These are phyloP conservation scores for Aegilops tauschii DNA, from an alignment of 176 grass and related monocot species.

Conservation along the genomic window DNA sequence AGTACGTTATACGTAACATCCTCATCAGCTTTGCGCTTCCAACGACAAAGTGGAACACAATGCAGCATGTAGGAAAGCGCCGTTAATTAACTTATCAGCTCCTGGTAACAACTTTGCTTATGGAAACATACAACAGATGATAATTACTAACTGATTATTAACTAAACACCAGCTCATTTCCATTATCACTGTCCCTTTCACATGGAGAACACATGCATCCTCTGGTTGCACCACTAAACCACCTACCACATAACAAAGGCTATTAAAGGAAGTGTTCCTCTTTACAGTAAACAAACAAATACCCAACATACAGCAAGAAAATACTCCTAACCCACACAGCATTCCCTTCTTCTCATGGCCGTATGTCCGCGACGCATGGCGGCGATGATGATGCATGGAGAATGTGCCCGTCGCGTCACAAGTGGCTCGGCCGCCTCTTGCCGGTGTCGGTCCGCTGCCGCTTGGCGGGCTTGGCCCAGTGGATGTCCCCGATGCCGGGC, in stretches of 20 bases:
- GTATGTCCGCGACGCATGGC: not conserved
- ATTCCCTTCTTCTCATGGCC: not conserved
- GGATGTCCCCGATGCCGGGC: conserved; percentile 73
- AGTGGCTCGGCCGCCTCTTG: conserved; percentile 83
- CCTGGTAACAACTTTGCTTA: not conserved
- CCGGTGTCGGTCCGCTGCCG: conserved; percentile 76
- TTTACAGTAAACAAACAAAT: conserved; percentile 33
- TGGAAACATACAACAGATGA: not conserved
- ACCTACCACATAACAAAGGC: conserved; percentile 11
- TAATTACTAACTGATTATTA: conserved; percentile 12
- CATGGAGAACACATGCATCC: not conserved
- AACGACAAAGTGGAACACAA: not conserved
- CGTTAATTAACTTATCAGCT: not conserved
- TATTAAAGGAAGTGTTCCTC: not conserved
- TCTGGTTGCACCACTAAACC: not conserved
- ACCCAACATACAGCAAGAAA: conserved; percentile 25
- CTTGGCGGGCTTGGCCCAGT: conserved; percentile 94
- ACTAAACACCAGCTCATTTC: not conserved
- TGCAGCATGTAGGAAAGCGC: not conserved
- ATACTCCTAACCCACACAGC: not conserved
- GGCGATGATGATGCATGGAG: not conserved
- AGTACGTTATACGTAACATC: no score
- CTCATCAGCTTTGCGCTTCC: no score
- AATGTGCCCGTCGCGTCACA: conserved; percentile 45
- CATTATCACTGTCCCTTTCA: conserved; percentile 1